Conservation (phyloP, 75 land plant genomes). For the Ceratopteris richardii region DNA sequence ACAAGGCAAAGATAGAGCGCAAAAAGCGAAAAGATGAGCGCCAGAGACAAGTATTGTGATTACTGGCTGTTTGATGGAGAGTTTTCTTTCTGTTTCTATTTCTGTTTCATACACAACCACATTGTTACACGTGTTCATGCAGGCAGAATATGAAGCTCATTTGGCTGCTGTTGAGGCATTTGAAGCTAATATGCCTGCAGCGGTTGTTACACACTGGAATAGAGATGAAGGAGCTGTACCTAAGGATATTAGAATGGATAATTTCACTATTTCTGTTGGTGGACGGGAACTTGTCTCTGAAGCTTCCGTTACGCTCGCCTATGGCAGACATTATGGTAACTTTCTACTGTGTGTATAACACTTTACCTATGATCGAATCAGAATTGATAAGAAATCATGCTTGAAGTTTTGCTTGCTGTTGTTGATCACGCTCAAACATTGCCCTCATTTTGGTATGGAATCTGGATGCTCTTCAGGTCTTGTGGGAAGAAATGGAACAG, state of each 20-base stretch:
- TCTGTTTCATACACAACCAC: neutral
- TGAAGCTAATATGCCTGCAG: slow-evolving; percentile 85
- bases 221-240: slow-evolving; percentile 47
- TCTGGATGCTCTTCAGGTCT: slow-evolving; percentile 44
- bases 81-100: too few relatives aligned
- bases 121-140: slow-evolving; percentile 3
- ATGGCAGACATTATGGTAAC: slow-evolving; percentile 97
- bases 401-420: too few relatives aligned
- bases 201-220: slow-evolving; percentile 66
- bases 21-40: slow-evolving; percentile 88
- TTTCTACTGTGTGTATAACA: neutral
- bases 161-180: slow-evolving; percentile 83
- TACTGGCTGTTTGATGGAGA: neutral
- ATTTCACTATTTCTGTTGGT: slow-evolving; percentile 89
- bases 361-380: too few relatives aligned
- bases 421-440: neutral
- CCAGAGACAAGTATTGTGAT: slow-evolving; percentile 56
- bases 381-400: neutral
- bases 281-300: slow-evolving; percentile 90
- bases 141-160: slow-evolving; percentile 83
- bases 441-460: neutral
- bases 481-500: slow-evolving; percentile 99
- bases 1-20: slow-evolving; percentile 71
- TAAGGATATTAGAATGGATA: slow-evolving; percentile 91
- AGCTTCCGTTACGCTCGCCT: slow-evolving; percentile 72